A percentile compares a stretch with the other conserved stretches of the same genome.
Evolutionary conservation across 2,329 filamentous ascomycete species (phyloP).

Genomic region (Fusarium floridanum): DNA sequence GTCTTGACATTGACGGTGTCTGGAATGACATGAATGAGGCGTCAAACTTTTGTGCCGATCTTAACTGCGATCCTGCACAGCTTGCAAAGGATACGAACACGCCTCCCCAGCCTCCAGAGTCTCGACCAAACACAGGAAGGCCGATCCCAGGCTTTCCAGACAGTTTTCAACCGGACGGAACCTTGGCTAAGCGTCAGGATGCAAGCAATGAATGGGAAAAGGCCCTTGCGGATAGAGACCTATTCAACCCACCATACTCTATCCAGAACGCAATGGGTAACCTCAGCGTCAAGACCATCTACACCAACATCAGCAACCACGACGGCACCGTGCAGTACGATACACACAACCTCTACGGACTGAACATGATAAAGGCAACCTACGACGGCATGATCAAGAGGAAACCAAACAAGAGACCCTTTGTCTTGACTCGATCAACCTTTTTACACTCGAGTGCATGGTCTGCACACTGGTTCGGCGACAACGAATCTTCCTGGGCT

Average conservation of each 20-base stretch:
- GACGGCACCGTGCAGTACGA: slow-evolving; percentile 84
- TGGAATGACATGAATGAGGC: slow-evolving; percentile 79
- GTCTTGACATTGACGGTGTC: slow-evolving; percentile 81
- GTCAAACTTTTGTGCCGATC: slow-evolving; percentile 50
- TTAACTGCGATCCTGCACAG: slow-evolving; percentile 56
- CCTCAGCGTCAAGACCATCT: slow-evolving; percentile 70
- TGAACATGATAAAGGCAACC: slow-evolving; percentile 82
- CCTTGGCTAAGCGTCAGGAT: neutral
- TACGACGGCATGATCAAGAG: slow-evolving; percentile 76
- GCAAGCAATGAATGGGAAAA: neutral
- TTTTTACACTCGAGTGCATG: slow-evolving; percentile 82
- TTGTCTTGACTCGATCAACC: slow-evolving; percentile 86
- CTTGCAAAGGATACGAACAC: slow-evolving; percentile 5
- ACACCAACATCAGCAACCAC: slow-evolving; percentile 81
- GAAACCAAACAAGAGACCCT: slow-evolving; percentile 78
- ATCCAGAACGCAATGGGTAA: slow-evolving; percentile 73
- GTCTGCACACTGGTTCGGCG: slow-evolving; percentile 86
- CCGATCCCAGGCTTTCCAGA: slow-evolving; percentile 7
- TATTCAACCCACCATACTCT: slow-evolving; percentile 60
- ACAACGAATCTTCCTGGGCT: slow-evolving; percentile 78
- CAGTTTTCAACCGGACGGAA: neutral
- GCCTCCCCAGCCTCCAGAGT: neutral
- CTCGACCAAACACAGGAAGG: neutral
- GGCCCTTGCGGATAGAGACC: neutral
- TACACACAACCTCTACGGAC: slow-evolving; percentile 83